A percentile compares a stretch with the other conserved stretches of the same genome.
phyloP scores from a whole-genome alignment of 164 flowering plant genomes.

The Chimonanthus praecox region DNA sequence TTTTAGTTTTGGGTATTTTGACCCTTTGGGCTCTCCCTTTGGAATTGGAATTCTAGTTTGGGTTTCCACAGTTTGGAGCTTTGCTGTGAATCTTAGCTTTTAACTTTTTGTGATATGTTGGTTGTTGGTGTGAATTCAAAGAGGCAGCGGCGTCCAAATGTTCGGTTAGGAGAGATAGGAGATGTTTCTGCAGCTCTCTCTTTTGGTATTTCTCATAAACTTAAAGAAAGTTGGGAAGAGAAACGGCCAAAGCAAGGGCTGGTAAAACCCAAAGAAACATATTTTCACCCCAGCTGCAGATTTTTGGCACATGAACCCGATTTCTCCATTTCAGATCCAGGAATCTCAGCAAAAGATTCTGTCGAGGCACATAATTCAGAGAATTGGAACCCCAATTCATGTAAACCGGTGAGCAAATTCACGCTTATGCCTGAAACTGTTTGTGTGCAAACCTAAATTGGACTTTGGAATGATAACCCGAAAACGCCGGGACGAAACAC shows the following conservation, averaged over 20 bases:
- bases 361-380: conserved; percentile 25
- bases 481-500: conserved; percentile 23
- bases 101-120: conserved; percentile 20
- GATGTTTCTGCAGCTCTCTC: conserved; percentile 36
- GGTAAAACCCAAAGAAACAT: conserved; percentile 10
- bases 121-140: conserved; percentile 35
- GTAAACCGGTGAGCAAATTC: conserved; percentile 17
- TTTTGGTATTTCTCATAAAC: conserved; percentile 19
- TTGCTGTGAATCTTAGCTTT: conserved; percentile 16
- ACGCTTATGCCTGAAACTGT: background rate
- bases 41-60: background rate
- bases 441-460: background rate
- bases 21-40: background rate
- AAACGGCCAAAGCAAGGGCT: conserved; percentile 14
- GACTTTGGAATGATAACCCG: conserved; percentile 15
- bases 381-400: conserved; percentile 34
- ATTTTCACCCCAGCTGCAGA: conserved; percentile 3
- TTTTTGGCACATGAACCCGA: conserved; percentile 10
- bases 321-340: conserved; percentile 14
- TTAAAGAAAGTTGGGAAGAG: conserved; percentile 12
- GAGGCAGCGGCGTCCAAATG: conserved; percentile 52
- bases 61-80: background rate
- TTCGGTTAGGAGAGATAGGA: conserved; percentile 48
- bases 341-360: conserved; percentile 10
- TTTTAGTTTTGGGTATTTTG: background rate